Conservation (phyloP, 768 basidiomycete species). For the Boletus coccyginus region DNA sequence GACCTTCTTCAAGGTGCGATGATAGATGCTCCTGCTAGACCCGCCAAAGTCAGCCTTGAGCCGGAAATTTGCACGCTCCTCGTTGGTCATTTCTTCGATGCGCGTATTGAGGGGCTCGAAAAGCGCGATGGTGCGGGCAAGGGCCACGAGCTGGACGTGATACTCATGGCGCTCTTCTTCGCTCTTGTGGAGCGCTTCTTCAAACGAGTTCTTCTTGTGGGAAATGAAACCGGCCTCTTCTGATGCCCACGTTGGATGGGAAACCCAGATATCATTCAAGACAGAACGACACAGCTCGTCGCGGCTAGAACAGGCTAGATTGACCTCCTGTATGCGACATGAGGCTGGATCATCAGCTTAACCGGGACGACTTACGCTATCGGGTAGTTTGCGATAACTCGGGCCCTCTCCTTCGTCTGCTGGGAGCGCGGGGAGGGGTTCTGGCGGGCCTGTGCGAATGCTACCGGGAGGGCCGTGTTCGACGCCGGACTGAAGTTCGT, state of each 20-base stretch:
- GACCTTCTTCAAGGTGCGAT: conserved; percentile 90
- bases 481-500: conserved; percentile 56
- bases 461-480: conserved; percentile 78
- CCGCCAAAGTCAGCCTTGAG: conserved; percentile 90
- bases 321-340: conserved; percentile 62
- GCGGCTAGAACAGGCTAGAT: conserved; percentile 88
- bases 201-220: conserved; percentile 95
- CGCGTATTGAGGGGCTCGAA: conserved; percentile 85
- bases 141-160: conserved; percentile 90
- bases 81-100: conserved; percentile 84
- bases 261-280: conserved; percentile 97
- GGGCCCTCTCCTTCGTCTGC: conserved; percentile 87
- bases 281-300: conserved; percentile 95
- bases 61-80: conserved; percentile 79
- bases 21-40: conserved; percentile 80
- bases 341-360: neutral
- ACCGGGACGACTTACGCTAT: conserved; percentile 60
- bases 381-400: conserved; percentile 88
- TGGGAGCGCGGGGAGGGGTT: conserved; percentile 73
- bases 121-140: conserved; percentile 85
- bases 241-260: conserved; percentile 97
- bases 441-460: conserved; percentile 71
- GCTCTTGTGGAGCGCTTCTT: conserved; percentile 93
- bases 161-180: conserved; percentile 99
- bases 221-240: conserved; percentile 93